Conservation (phyloP, 1,284 basidiomycete genomes). For the Lentinula novae-zelandiae region DNA sequence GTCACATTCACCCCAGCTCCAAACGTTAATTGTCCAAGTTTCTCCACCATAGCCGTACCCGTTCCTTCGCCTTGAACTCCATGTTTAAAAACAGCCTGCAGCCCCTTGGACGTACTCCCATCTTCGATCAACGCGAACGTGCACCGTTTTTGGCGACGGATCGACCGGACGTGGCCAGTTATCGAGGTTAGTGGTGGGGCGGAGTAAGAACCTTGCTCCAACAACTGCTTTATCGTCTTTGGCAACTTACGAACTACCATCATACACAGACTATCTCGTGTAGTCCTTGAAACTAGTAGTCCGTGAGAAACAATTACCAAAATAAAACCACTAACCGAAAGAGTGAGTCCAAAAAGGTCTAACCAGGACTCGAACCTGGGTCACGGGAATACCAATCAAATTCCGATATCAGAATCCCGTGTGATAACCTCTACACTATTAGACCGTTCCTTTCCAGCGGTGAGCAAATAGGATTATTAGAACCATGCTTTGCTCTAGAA, state of each 20-base stretch:
- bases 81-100: conserved; percentile 78
- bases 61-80: conserved; percentile 35
- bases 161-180: conserved; percentile 81
- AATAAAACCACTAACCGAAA: no score
- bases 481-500: no score
- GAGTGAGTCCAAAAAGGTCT: neutral
- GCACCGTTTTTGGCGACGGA: conserved; percentile 83
- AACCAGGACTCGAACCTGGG: conserved; percentile 9
- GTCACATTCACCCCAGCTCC: conserved; percentile 69
- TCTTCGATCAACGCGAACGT: conserved; percentile 84
- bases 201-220: neutral
- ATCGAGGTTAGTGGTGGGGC: conserved; percentile 26
- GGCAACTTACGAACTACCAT: neutral
- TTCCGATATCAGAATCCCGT: neutral
- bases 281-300: no score
- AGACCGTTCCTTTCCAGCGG: neutral
- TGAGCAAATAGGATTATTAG: no score
- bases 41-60: neutral
- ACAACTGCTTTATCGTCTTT: conserved; percentile 7
- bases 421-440: neutral
- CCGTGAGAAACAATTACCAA: no score
- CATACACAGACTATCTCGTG: no score
- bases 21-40: conserved; percentile 44
- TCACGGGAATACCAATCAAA: neutral
- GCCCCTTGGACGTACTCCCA: conserved; percentile 61